Percentiles rank a stretch among this genome's conserved stretches.
Evolutionary conservation across 2,329 filamentous ascomycete species (phyloP).

Genomic region (Sclerotinia glacialis): DNA sequence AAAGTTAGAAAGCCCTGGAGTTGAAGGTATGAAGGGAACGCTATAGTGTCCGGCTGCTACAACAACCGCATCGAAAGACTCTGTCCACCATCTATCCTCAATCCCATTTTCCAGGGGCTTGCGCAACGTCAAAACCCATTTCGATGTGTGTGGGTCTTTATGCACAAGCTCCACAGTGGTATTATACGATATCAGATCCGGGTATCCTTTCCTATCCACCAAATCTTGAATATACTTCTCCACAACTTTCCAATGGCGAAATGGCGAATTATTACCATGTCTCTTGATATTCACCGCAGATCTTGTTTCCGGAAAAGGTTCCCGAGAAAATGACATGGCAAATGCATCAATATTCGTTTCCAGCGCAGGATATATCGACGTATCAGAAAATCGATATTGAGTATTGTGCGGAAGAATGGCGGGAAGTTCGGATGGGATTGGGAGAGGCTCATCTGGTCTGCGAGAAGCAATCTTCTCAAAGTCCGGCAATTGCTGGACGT

Average conservation of each 20-base stretch:
- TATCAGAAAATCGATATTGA: slow-evolving; percentile 53
- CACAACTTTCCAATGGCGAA: slow-evolving; percentile 59
- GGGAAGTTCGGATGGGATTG: slow-evolving; percentile 49
- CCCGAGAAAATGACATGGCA: slow-evolving; percentile 60
- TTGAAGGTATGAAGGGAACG: slow-evolving; percentile 60
- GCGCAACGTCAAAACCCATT: slow-evolving; percentile 55
- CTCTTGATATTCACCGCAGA: slow-evolving; percentile 45
- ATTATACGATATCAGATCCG: slow-evolving; percentile 51
- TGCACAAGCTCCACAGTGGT: slow-evolving; percentile 61
- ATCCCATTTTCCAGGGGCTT: slow-evolving; percentile 41
- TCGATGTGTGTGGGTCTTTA: slow-evolving; percentile 44
- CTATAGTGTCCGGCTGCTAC: slow-evolving; percentile 67
- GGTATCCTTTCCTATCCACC: slow-evolving; percentile 52
- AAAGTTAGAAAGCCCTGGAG: slow-evolving; percentile 57
- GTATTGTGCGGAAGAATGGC: slow-evolving; percentile 44
- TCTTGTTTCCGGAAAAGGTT: slow-evolving; percentile 49
- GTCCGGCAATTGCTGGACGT: slow-evolving; percentile 43
- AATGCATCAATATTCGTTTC: slow-evolving; percentile 61
- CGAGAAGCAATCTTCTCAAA: slow-evolving; percentile 48
- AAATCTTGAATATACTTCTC: slow-evolving; percentile 53
- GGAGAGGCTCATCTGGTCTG: slow-evolving; percentile 49
- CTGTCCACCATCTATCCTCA: slow-evolving; percentile 60
- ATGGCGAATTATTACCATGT: slow-evolving; percentile 58
- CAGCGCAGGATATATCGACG: slow-evolving; percentile 60
- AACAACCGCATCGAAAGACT: slow-evolving; percentile 63